Evolutionary conservation across 2,329 filamentous ascomycete species (phyloP), one percentile per base, ranked within the genome.

Genomic region (Ophiostoma sp.): DNA sequence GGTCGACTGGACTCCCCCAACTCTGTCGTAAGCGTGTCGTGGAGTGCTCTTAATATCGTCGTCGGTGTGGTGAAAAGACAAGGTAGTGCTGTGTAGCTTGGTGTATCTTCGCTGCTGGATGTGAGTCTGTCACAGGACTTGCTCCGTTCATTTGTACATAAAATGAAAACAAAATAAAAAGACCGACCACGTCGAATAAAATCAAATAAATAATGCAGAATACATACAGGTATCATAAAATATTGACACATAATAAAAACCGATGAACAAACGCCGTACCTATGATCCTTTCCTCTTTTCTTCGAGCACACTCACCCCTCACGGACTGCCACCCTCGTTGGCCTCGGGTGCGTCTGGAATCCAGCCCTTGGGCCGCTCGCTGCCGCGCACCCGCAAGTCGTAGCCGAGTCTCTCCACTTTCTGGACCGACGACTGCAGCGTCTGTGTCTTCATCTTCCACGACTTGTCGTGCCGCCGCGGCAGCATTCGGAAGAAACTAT

Each of bases 351-450:
- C 82, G 79, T 97, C 95, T 3, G 95, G 95, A 79, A 96, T 88
- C 95, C 95, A 98, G 0, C 95, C 95, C 79, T 92, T 93, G 0
- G 95, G 95, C 75, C 94, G 85, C 85, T 99, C 96, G 70, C 91
- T 93, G 0, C 95, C 95, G 70, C 96, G 87, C 28, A 99, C 93
- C 39, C 92, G 90, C 77, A 98, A 89, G 3, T 94, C 94, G 81
- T 98, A 99, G 39, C 94, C 90, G 31, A 95, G 89, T 77, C 89
- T 91, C 86, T 99, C 96, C 12, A 99, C 96, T 86, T 99, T 99
- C 79, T 92, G 91, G 33, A 99, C 94, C 81, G 94, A 97, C 79
- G 89, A 89, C 78, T 91, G 88, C 92, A 98, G 97, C 0, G 95
- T 92, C 55, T 91, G 89, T 83, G 94, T 89, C 86, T 99, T 99